Evolutionary conservation across 352 stramenopile species (phyloP), one percentile per base, ranked within the genome.

Genomic region (Globisporangium echinulatum): DNA sequence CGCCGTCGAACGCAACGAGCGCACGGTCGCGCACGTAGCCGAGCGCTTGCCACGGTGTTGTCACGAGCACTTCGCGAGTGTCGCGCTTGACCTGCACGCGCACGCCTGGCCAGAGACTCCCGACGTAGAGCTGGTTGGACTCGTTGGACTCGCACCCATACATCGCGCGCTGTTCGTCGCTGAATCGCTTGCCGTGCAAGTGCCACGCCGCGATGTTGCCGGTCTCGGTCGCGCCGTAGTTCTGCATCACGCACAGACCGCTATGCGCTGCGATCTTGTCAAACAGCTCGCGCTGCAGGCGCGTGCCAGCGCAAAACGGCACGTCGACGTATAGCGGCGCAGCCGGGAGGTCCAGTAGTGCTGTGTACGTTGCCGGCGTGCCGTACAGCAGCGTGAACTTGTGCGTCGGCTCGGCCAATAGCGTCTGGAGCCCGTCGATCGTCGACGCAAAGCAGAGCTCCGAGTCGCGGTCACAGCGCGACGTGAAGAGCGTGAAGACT

Each of bases 201-300:
- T 69, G 58, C 81, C 80, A 92, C 49, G 80, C 80, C 0, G 84
- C 79, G 51, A 94, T 96, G 57, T 88, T 70, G 13, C 82, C 86
- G 49, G 79, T 91, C 61, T 96, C 86, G 25, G 82, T 96, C 38
- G 86, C 89, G 0, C 86, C 86, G 54, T 96, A 96, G 67, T 94
- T 96, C 54, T 96, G 86, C 70, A 92, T 85, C 52, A 96, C 40
- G 14, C 58, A 50, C 19, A 94, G 62, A n/a, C 82, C 83, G 51
- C 75, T 93, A 14, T 85, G 62, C 40, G 75, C 59, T 5, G 63
- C 58, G 42, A 89, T 83, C 46, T 65, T 73, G 39, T 68, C 42
- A 51, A 90, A 88, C 17, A 96, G 64, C 49, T 74, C 55, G 6
- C 68, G 50, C 5, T 77, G 71, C n/a, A 96, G 66, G 9, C 72